Conservation (phyloP, 2,329 filamentous ascomycete species). For the Monosporascus sp. region DNA sequence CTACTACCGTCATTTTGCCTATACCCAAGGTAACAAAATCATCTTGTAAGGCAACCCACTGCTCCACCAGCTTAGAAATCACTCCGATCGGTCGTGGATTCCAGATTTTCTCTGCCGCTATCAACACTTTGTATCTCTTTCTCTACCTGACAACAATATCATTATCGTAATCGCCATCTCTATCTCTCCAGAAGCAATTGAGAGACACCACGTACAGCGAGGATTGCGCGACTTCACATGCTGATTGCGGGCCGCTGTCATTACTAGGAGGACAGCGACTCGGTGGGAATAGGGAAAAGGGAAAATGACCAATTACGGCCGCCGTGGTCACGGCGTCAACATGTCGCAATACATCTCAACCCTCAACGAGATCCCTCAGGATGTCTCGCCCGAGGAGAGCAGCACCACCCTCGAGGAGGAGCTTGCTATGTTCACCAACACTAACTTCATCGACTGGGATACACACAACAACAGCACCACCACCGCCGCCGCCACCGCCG, state of each 20-base stretch:
- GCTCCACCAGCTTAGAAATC: background rate
- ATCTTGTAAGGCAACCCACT: background rate
- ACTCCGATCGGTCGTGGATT: background rate
- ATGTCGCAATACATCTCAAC: slow-evolving; percentile 87
- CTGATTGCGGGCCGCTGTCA: background rate
- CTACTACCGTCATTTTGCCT: background rate
- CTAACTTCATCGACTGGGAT: slow-evolving; percentile 77
- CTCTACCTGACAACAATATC: background rate
- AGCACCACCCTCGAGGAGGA: slow-evolving; percentile 63
- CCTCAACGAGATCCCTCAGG: slow-evolving; percentile 69
- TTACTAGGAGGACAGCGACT: background rate
- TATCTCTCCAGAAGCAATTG: background rate
- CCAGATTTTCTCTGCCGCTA: background rate
- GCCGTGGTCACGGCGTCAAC: slow-evolving; percentile 65
- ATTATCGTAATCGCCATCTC: background rate
- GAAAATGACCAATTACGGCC: slow-evolving; percentile 50
- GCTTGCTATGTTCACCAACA: slow-evolving; percentile 75
- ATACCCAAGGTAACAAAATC: too few relatives aligned
- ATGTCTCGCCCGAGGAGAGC: slow-evolving; percentile 51
- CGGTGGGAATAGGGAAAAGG: slow-evolving; percentile 6
- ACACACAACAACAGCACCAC: slow-evolving; percentile 14
- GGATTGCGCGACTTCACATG: background rate
- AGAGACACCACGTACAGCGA: background rate
- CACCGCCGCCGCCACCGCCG: slow-evolving; percentile 7
- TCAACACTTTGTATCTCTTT: background rate